A percentile compares a stretch with the other conserved stretches of the same genome.
These are phyloP conservation scores for Fusarium sp. DNA, from an alignment of 2,329 filamentous ascomycete genomes.

Conservation along the genomic window DNA sequence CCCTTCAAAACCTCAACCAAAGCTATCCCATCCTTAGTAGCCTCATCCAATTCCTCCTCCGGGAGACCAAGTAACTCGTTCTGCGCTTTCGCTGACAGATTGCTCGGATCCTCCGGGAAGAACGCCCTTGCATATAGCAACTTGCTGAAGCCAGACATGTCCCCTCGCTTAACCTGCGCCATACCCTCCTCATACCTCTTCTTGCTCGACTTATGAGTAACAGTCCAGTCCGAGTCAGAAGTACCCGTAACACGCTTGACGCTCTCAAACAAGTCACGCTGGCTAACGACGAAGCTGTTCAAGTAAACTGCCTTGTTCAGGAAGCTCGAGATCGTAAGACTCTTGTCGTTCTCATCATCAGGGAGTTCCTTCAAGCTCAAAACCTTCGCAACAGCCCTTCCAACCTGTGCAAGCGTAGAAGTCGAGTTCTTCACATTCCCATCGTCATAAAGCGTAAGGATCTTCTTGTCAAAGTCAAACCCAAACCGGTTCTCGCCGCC, in stretches of 20 bases:
- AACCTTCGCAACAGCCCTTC: constrained; percentile 59
- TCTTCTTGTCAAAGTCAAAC: constrained; percentile 57
- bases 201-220: constrained; percentile 56
- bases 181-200: constrained; percentile 59
- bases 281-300: constrained; percentile 65
- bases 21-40: constrained; percentile 58
- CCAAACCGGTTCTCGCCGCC: constrained; percentile 52
- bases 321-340: constrained; percentile 50
- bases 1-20: constrained; percentile 46
- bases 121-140: constrained; percentile 65
- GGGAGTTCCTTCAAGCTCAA: constrained; percentile 57
- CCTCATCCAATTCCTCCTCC: constrained; percentile 63
- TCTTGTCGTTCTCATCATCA: constrained; percentile 46
- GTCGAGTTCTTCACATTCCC: constrained; percentile 49
- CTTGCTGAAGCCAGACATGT: constrained; percentile 55
- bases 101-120: constrained; percentile 44
- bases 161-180: constrained; percentile 53
- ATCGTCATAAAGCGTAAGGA: constrained; percentile 60
- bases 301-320: constrained; percentile 61
- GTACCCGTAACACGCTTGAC: constrained; percentile 67
- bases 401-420: constrained; percentile 65
- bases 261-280: constrained; percentile 70
- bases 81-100: constrained; percentile 51
- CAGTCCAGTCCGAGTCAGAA: constrained; percentile 66
- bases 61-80: constrained; percentile 64